phyloP scores from a whole-genome alignment of 352 stramenopile species.

The Phytophthora foliorum region DNA sequence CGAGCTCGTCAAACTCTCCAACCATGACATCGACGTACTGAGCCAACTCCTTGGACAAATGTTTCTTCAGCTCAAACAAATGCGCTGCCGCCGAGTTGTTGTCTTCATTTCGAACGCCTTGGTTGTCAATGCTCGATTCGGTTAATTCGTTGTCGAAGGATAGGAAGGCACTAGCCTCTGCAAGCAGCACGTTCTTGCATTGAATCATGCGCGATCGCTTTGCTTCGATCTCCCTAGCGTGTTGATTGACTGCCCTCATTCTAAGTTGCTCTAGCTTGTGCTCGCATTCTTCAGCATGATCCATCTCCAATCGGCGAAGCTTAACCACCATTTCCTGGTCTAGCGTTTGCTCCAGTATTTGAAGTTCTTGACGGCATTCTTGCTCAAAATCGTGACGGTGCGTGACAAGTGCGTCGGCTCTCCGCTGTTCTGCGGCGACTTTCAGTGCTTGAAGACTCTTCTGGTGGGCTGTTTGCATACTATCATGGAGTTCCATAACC shows the following conservation, averaged over 20 bases:
- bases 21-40: constrained; percentile 61
- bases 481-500: constrained; percentile 63
- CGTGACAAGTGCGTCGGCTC: constrained; percentile 24
- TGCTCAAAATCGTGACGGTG: constrained; percentile 41
- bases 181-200: constrained; percentile 49
- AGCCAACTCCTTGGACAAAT: constrained; percentile 57
- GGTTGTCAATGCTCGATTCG: constrained; percentile 4
- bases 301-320: constrained; percentile 52
- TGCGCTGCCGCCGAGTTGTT: constrained; percentile 34
- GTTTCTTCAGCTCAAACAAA: constrained; percentile 52
- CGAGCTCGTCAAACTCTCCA: constrained; percentile 66
- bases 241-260: constrained; percentile 32
- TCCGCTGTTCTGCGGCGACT: constrained; percentile 33
- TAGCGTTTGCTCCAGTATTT: constrained; percentile 48
- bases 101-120: not conserved
- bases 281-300: constrained; percentile 51
- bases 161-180: constrained; percentile 57
- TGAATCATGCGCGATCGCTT: constrained; percentile 57
- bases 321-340: constrained; percentile 50
- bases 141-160: constrained; percentile 30
- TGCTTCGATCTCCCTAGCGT: constrained; percentile 52
- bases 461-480: constrained; percentile 47
- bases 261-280: constrained; percentile 49
- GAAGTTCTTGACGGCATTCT: constrained; percentile 47
- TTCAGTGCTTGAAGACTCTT: constrained; percentile 34